Base-by-base conservation (phyloP, 768 basidiomycete genomes). In the Xerocomus brunneocitrinus region DNA sequence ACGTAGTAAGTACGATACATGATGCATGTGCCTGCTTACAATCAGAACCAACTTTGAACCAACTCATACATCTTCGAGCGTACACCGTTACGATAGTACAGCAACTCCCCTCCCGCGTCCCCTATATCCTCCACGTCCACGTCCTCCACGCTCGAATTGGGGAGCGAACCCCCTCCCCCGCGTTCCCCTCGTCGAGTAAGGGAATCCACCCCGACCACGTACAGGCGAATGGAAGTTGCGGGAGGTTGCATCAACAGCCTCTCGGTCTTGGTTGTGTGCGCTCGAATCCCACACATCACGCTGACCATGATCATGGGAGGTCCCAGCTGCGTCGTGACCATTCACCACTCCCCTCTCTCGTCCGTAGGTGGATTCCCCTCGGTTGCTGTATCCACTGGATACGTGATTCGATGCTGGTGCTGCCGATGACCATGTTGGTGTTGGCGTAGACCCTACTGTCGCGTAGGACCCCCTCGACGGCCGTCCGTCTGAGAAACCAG, bases 111-210 rank as follows among this genome's bases (percentile, higher is more conserved):
- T 61, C 30, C 67, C 74, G 3, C 73, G 58, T 34, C 69, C 74
- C 41, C 74, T 60, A 38, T 49, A 59, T 38, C 66, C 56, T 45
- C 70, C 58, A 16, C 66, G 62, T 42, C 73, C 70, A 0, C 69
- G 60, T 32, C 62, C 65, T 14, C 66, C 72, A 22, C 74, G 69
- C 36, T 71, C 69, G n/a, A 61, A 47, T 46, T 53, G 46, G 0
- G 69, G 55, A 24, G 24, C 42, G 25, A 61, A 67, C n/a, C 69
- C 73, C 8, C 76, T 62, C 38, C 73, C 74, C 38, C 74, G 66
- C 13, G 47, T 36, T 24, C 63, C 57, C 24, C 71, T 67, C 10
- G 67, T 57, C 8, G 63, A 27, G 0, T 47, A 57, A 41, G 56
- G 47, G 40, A 57, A 67, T 8, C 65, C 63, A 12, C 72, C 67